phyloP scores from a whole-genome alignment of 768 basidiomycete genomes.

The Cyclocybe aegerita region DNA sequence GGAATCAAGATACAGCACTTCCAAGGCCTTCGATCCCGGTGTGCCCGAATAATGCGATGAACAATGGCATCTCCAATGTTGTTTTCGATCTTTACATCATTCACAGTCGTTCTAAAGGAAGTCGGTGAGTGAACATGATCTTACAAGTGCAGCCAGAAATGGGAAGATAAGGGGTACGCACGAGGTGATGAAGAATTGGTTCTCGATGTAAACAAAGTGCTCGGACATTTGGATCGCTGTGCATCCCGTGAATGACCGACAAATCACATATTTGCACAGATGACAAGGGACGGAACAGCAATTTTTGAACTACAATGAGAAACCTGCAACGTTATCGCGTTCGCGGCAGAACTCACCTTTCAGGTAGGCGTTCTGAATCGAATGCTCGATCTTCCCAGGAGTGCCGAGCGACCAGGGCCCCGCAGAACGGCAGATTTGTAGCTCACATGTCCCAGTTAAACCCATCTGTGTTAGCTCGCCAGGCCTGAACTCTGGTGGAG shows the following conservation, averaged over 20 bases:
- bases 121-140: not conserved
- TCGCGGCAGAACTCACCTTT: constrained; percentile 54
- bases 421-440: constrained; percentile 94
- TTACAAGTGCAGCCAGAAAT: not conserved
- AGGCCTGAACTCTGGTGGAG: constrained; percentile 88
- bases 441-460: constrained; percentile 93
- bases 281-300: constrained; percentile 2
- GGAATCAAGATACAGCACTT: constrained; percentile 93
- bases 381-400: constrained; percentile 77
- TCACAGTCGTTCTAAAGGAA: constrained; percentile 67
- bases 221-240: constrained; percentile 90
- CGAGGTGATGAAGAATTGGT: constrained; percentile 92
- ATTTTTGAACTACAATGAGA: constrained; percentile 7
- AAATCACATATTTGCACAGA: constrained; percentile 2
- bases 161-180: constrained; percentile 33
- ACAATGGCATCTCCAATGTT: constrained; percentile 94
- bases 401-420: constrained; percentile 98
- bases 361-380: constrained; percentile 92
- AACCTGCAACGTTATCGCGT: constrained; percentile 2
- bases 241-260: constrained; percentile 1
- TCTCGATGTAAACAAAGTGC: constrained; percentile 98
- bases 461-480: constrained; percentile 77
- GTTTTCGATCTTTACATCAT: constrained; percentile 87
- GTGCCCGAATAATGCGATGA: constrained; percentile 85
- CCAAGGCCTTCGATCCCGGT: constrained; percentile 80